phyloP scores from a whole-genome alignment of 2,329 filamentous ascomycete species.

The Fusarium chuoi region DNA sequence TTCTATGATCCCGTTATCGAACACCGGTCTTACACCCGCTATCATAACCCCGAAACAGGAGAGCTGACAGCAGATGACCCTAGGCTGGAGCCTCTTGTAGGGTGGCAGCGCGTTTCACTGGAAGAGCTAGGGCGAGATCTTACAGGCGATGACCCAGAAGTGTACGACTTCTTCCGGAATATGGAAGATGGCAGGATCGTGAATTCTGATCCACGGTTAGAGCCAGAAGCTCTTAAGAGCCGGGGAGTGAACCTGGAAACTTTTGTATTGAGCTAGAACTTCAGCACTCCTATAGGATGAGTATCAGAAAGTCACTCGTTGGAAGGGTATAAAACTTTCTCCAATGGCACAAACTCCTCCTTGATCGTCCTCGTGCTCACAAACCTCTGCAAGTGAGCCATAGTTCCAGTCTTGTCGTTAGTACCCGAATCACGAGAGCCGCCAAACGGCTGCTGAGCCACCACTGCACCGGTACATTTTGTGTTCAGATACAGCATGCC shows the following conservation, averaged over 20 bases:
- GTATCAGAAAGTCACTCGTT: constrained; percentile 2
- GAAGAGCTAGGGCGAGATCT: background rate
- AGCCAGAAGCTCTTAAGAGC: background rate
- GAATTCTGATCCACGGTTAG: background rate
- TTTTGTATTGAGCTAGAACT: background rate
- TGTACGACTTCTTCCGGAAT: background rate
- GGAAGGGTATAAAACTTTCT: constrained; percentile 30
- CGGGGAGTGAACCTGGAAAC: background rate
- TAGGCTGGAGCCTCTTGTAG: background rate
- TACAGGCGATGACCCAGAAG: background rate
- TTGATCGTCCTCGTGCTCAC: constrained; percentile 71
- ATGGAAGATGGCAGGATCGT: background rate
- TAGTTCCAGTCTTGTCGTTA: constrained; percentile 74
- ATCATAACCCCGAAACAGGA: background rate
- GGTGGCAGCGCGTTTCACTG: background rate
- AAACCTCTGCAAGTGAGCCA: constrained; percentile 67
- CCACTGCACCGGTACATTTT: constrained; percentile 69
- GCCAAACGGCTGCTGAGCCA: constrained; percentile 75
- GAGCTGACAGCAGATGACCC: background rate
- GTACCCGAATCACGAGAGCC: constrained; percentile 72
- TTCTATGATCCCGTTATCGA: background rate
- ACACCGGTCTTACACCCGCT: background rate
- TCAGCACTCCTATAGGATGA: accelerated
- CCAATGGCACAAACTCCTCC: constrained; percentile 69
- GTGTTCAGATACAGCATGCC: constrained; percentile 76